phyloP scores from a whole-genome alignment of 768 basidiomycete species.

The Hydnomerulius pinastri region DNA sequence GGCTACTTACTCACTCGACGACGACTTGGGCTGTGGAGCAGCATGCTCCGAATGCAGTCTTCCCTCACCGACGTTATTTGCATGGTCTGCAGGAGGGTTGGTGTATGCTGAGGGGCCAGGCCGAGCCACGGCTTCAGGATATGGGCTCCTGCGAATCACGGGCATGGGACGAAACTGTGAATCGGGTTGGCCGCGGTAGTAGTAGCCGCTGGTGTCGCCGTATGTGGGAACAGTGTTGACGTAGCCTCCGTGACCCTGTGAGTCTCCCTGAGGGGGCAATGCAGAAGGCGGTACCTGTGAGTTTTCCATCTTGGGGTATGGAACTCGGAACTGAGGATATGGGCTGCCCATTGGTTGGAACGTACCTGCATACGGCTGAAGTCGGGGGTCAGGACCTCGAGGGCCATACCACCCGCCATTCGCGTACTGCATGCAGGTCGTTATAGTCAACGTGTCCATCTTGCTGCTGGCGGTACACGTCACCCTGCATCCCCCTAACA shows the following conservation, averaged over 20 bases:
- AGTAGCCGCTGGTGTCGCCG: background rate
- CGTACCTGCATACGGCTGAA: background rate
- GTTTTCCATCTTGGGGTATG: background rate
- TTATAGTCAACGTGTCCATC: background rate
- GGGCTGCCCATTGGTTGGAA: background rate
- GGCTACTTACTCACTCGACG: no score
- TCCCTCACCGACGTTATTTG: no score
- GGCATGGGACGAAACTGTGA: background rate
- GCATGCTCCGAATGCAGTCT: no score
- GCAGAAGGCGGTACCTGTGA: background rate
- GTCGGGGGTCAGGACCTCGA: background rate
- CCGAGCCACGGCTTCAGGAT: no score
- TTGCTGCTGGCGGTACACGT: background rate
- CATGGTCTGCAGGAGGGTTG: no score
- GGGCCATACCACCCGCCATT: background rate
- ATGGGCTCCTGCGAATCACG: no score
- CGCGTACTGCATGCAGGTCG: background rate
- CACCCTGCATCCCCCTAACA: background rate
- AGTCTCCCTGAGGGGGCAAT: background rate
- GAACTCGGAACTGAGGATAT: background rate
- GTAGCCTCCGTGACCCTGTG: no score
- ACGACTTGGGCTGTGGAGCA: no score
- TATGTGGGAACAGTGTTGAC: background rate
- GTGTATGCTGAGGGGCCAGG: no score
- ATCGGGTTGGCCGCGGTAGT: background rate